phyloP scores from a whole-genome alignment of 495 filamentous ascomycete genomes.

The Aspergillus bridgeri region DNA sequence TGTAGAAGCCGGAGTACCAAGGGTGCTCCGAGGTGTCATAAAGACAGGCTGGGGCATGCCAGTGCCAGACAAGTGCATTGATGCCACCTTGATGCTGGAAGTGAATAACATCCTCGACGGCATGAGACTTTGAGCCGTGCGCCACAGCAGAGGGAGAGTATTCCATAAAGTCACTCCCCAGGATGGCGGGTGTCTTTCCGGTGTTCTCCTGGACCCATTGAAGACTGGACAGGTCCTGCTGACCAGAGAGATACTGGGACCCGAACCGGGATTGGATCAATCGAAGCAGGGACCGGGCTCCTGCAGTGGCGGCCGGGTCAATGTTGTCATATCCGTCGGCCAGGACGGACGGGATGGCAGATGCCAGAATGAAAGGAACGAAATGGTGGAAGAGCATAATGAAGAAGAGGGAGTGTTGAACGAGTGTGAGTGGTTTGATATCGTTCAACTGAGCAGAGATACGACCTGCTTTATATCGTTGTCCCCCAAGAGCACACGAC shows the following conservation, averaged over 20 bases:
- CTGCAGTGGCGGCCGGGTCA: neutral
- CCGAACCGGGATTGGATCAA: constrained; percentile 4
- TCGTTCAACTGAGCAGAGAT: neutral
- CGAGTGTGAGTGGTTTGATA: neutral
- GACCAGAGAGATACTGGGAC: constrained; percentile 1
- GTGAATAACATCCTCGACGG: constrained; percentile 6
- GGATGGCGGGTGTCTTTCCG: neutral
- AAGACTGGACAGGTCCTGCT: constrained; percentile 4
- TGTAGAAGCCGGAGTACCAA: constrained; percentile 8
- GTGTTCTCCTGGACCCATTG: constrained; percentile 4
- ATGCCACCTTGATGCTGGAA: constrained; percentile 3
- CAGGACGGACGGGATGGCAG: neutral
- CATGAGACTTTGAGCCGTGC: neutral
- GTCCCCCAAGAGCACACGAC: neutral
- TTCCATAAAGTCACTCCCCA: constrained; percentile 10
- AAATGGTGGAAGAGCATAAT: neutral
- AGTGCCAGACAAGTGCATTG: constrained; percentile 8
- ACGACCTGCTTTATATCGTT: neutral
- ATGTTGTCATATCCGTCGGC: constrained; percentile 4
- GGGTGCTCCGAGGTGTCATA: neutral
- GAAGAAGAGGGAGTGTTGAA: neutral
- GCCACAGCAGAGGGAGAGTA: constrained; percentile 6
- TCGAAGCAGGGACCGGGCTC: neutral
- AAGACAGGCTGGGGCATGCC: constrained; percentile 2
- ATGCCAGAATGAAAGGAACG: neutral